Percentiles rank a stretch among this genome's conserved stretches.
phyloP scores from a whole-genome alignment of 1,284 basidiomycete species.

The Cryptococcus neoformans region DNA sequence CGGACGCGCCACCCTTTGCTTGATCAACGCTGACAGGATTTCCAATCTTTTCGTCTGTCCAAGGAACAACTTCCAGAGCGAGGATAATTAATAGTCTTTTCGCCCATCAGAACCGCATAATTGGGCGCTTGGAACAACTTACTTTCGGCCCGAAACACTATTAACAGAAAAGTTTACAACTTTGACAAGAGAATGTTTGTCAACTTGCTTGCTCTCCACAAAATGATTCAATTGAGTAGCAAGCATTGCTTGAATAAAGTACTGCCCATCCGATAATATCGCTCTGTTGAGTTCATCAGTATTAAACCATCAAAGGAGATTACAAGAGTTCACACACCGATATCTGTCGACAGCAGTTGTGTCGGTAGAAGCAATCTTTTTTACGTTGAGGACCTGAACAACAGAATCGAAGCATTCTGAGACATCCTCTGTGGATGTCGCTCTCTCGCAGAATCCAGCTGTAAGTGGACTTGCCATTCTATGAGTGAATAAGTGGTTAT shows the following conservation, averaged over 20 bases:
- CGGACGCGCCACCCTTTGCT: not conserved
- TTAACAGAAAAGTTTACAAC: slow-evolving; percentile 80
- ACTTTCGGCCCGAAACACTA: slow-evolving; percentile 79
- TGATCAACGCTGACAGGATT: slow-evolving; percentile 57
- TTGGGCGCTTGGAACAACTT: slow-evolving; percentile 23
- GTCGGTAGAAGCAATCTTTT: slow-evolving; percentile 58
- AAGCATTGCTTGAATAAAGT: slow-evolving; percentile 91
- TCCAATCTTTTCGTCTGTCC: slow-evolving; percentile 67
- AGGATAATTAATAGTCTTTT: slow-evolving; percentile 81
- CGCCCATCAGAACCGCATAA: not conserved
- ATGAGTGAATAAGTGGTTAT: not conserved
- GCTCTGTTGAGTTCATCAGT: slow-evolving; percentile 34
- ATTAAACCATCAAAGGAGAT: not conserved
- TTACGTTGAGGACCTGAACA: slow-evolving; percentile 78
- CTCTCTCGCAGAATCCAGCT: slow-evolving; percentile 36
- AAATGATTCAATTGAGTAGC: slow-evolving; percentile 84
- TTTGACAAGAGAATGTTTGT: slow-evolving; percentile 69
- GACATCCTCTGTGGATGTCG: slow-evolving; percentile 26
- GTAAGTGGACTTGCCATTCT: slow-evolving; percentile 40
- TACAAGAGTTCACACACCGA: slow-evolving; percentile 27
- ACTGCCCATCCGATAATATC: slow-evolving; percentile 64
- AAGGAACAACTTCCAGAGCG: slow-evolving; percentile 59
- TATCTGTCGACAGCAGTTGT: slow-evolving; percentile 44
- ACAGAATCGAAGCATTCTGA: slow-evolving; percentile 56
- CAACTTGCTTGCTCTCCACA: slow-evolving; percentile 66